A percentile compares a stretch with the other conserved stretches of the same genome.
Evolutionary conservation across 2,329 filamentous ascomycete genomes (phyloP).

Genomic region (Trichoderma lentiforme): DNA sequence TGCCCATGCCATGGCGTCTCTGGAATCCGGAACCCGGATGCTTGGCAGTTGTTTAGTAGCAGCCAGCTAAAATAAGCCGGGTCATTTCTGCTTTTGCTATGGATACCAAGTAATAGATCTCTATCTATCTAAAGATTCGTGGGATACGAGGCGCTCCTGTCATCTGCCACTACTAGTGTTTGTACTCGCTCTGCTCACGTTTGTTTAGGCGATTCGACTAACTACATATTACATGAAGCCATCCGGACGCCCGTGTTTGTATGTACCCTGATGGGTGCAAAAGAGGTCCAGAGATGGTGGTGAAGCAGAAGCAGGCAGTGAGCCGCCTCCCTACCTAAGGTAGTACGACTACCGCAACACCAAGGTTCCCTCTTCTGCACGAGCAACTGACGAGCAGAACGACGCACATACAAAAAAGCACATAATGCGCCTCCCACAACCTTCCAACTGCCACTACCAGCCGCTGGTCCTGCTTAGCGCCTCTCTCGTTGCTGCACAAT

Average conservation of each 20-base stretch:
- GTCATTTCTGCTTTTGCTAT: neutral
- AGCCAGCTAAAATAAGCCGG: neutral
- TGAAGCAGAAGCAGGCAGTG: neutral
- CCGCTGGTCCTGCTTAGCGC: constrained; percentile 14
- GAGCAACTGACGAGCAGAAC: constrained; percentile 14
- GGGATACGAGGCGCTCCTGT: neutral
- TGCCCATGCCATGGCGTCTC: neutral
- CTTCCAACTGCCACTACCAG: constrained; percentile 1
- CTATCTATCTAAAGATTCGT: neutral
- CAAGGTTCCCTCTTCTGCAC: constrained; percentile 7
- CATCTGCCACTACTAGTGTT: neutral
- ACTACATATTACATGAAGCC: neutral
- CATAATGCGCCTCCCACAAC: neutral
- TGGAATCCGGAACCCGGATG: constrained; percentile 3
- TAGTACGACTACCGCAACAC: neutral
- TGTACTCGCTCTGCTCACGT: neutral
- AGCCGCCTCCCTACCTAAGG: neutral
- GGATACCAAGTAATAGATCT: neutral
- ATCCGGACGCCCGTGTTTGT: neutral
- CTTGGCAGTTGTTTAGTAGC: neutral
- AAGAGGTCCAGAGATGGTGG: neutral
- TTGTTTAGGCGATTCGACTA: neutral
- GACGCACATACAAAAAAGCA: constrained; percentile 8
- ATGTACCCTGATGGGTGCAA: neutral
- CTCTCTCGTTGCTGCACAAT: constrained; percentile 5